phyloP scores from a whole-genome alignment of 2,329 filamentous ascomycete genomes.

The Pseudogymnoascus sp. region DNA sequence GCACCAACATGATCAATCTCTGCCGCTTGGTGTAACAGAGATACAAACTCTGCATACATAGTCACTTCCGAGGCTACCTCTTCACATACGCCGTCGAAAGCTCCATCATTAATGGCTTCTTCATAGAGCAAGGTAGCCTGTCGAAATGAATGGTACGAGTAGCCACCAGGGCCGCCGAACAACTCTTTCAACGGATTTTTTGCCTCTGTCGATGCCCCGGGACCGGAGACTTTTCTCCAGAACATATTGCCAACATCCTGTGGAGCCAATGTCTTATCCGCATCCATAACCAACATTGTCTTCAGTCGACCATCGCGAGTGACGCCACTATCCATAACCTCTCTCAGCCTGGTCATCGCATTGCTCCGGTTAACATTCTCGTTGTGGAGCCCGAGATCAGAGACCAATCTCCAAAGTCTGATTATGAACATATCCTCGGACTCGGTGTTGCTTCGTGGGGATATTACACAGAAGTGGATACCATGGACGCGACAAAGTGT shows the following conservation, averaged over 20 bases:
- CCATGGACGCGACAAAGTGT: slow-evolving; percentile 36
- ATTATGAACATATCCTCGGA: slow-evolving; percentile 27
- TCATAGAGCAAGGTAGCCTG: slow-evolving; percentile 49
- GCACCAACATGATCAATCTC: slow-evolving; percentile 34
- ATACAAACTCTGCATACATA: slow-evolving; percentile 42
- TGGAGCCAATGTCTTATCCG: slow-evolving; percentile 46
- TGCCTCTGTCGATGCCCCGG: background rate
- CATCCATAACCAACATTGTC: slow-evolving; percentile 50
- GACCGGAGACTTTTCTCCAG: slow-evolving; percentile 32
- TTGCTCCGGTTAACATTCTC: slow-evolving; percentile 32
- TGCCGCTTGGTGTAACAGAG: slow-evolving; percentile 33
- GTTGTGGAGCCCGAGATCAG: slow-evolving; percentile 33
- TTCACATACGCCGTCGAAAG: slow-evolving; percentile 40
- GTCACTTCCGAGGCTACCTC: slow-evolving; percentile 34
- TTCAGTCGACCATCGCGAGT: slow-evolving; percentile 22
- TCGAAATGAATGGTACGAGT: slow-evolving; percentile 48
- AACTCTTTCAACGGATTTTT: slow-evolving; percentile 34
- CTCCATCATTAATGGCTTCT: slow-evolving; percentile 30
- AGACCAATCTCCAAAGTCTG: background rate
- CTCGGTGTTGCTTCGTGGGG: slow-evolving; percentile 9
- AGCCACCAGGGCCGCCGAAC: slow-evolving; percentile 41
- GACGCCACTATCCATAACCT: slow-evolving; percentile 12
- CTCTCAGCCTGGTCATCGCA: slow-evolving; percentile 12
- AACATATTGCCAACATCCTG: slow-evolving; percentile 45
- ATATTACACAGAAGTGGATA: slow-evolving; percentile 40